Conservation (phyloP, 805 yeast species). For the Jamesozyma spencerorum region DNA sequence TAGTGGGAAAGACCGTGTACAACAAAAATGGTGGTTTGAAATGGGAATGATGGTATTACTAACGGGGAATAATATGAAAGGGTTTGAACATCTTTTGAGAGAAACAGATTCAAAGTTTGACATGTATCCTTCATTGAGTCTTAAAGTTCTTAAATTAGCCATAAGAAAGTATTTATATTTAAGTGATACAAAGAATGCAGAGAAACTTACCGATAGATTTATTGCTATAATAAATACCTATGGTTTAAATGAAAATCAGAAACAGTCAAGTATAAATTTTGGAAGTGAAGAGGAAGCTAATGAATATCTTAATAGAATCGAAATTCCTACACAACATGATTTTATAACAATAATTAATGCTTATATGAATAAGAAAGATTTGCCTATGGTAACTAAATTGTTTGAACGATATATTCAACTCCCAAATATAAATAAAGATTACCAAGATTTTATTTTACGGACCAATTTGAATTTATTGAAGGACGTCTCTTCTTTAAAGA, state of each 20-base stretch:
- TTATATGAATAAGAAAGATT: conserved; percentile 14
- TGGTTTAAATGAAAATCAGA: conserved; percentile 12
- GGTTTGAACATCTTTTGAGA: conserved; percentile 31
- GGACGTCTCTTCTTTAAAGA: background rate
- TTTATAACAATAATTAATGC: conserved; percentile 21
- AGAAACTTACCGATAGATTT: conserved; percentile 28
- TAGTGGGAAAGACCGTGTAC: conserved; percentile 29
- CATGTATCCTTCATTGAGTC: conserved; percentile 28
- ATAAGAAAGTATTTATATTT: conserved; percentile 28
- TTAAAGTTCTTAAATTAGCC: conserved; percentile 31
- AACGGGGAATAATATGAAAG: conserved; percentile 25
- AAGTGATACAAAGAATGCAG: conserved; percentile 20
- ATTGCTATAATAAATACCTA: conserved; percentile 19
- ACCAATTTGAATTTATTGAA: conserved; percentile 19
- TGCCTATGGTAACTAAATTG: conserved; percentile 12
- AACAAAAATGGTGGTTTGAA: conserved; percentile 47
- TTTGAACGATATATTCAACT: conserved; percentile 20
- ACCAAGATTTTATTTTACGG: conserved; percentile 14
- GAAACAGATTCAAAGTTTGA: conserved; percentile 17
- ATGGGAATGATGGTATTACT: conserved; percentile 37
- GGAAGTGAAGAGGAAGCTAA: conserved; percentile 26
- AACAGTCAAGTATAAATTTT: conserved; percentile 11
- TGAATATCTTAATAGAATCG: conserved; percentile 22
- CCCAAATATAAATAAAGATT: conserved; percentile 11
- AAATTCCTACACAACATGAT: conserved; percentile 21